A percentile compares a stretch with the other conserved stretches of the same genome.
Evolutionary conservation across 176 grass and related monocot species (phyloP).

Genomic region (Triticum aestivum): DNA sequence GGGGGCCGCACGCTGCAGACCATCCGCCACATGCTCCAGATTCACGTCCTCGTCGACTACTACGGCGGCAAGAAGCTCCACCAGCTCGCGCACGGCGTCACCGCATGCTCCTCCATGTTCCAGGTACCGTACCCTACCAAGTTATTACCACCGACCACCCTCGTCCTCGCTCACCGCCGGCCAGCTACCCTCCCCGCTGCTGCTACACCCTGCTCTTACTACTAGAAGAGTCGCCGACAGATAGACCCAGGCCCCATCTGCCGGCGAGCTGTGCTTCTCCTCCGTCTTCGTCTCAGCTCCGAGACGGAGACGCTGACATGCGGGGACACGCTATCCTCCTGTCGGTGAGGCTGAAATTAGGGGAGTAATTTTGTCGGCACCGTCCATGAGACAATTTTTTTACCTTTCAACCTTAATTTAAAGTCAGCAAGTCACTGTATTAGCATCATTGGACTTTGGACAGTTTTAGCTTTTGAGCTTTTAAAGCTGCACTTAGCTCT

Average conservation of each 20-base stretch:
- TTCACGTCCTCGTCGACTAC: conserved; percentile 95
- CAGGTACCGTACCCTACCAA: conserved; percentile 32
- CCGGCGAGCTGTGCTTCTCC: not conserved
- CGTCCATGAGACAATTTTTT: not conserved
- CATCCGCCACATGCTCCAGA: conserved; percentile 73
- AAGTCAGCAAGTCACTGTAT: not conserved
- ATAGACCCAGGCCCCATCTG: not conserved
- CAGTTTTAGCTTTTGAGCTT: not conserved
- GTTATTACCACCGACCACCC: not conserved
- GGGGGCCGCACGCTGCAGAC: conserved; percentile 60
- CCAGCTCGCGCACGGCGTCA: conserved; percentile 62
- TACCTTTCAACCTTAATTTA: not conserved
- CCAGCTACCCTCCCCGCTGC: not conserved
- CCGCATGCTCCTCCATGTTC: conserved; percentile 75
- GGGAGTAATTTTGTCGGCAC: not conserved
- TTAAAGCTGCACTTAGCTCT: not conserved
- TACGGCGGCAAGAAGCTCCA: conserved; percentile 95
- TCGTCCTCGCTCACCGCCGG: not conserved
- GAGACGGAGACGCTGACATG: not conserved
- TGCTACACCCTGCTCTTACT: not conserved
- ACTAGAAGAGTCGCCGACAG: not conserved
- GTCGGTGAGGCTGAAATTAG: not conserved
- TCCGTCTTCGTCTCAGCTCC: not conserved
- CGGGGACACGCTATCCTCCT: not conserved
- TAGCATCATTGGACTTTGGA: not conserved